phyloP scores from a whole-genome alignment of 129 eudicot genomes.

The Daucus carota region DNA sequence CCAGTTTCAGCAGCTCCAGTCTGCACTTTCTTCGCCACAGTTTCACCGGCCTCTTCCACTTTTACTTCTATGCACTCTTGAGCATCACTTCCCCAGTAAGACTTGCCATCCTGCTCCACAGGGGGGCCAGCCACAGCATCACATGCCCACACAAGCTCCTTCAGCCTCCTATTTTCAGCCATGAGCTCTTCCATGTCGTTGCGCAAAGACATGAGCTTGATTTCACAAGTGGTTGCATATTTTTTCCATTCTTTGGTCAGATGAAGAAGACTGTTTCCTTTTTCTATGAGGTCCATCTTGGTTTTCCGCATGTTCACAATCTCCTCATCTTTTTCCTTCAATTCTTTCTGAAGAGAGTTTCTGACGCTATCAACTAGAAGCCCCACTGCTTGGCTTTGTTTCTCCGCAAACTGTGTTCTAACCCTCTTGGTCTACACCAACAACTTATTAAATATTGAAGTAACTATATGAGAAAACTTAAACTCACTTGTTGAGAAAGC shows the following conservation, averaged over 20 bases:
- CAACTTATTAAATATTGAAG: too few relatives aligned
- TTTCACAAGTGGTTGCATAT: neutral
- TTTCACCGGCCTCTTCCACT: neutral
- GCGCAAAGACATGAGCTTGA: neutral
- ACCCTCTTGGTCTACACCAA: neutral
- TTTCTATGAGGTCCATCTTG: neutral
- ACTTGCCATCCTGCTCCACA: neutral
- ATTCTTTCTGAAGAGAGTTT: neutral
- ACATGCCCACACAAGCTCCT: neutral
- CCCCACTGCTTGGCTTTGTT: neutral
- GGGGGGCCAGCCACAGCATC: neutral
- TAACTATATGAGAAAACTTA: too few relatives aligned
- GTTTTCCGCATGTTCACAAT: neutral
- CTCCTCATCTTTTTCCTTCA: neutral
- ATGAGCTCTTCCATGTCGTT: neutral
- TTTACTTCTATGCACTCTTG: neutral
- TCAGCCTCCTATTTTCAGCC: neutral
- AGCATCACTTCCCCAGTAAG: neutral
- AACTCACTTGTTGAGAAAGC: neutral
- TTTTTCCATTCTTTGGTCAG: neutral
- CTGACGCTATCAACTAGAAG: neutral
- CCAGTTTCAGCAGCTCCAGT: neutral
- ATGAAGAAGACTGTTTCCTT: neutral
- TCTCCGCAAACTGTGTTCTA: neutral
- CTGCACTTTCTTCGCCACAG: neutral